Percentiles rank a stretch among this genome's conserved stretches.
phyloP scores from a whole-genome alignment of 495 filamentous ascomycete genomes.

The Aspergillus conjunctus region DNA sequence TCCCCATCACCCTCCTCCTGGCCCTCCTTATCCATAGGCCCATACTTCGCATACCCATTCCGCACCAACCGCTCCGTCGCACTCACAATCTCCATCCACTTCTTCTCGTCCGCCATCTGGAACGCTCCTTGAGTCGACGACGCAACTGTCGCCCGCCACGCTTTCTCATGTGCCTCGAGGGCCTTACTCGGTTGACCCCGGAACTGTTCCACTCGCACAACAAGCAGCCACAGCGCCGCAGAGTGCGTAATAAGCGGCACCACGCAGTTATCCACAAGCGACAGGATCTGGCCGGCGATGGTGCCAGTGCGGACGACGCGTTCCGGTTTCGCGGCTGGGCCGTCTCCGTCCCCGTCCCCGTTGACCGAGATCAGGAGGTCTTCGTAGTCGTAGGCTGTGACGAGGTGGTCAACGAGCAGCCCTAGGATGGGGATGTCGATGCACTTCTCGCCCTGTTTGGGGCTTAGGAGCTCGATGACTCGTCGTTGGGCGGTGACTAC shows the following conservation, averaged over 20 bases:
- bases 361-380: constrained; percentile 30
- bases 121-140: constrained; percentile 51
- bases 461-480: constrained; percentile 72
- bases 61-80: constrained; percentile 51
- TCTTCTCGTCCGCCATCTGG: constrained; percentile 52
- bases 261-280: constrained; percentile 69
- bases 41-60: constrained; percentile 53
- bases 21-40: constrained; percentile 42
- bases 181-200: constrained; percentile 66
- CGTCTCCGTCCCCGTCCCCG: constrained; percentile 10
- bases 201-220: constrained; percentile 71
- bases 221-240: constrained; percentile 71
- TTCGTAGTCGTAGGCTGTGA: constrained; percentile 49
- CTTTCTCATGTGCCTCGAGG: constrained; percentile 82
- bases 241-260: constrained; percentile 82
- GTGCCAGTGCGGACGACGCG: constrained; percentile 46
- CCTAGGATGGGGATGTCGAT: constrained; percentile 74
- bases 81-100: constrained; percentile 50
- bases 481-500: constrained; percentile 70
- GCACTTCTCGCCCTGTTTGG: constrained; percentile 69
- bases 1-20: constrained; percentile 32
- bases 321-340: constrained; percentile 19
- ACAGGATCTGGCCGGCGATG: constrained; percentile 59
- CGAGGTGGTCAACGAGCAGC: constrained; percentile 69
- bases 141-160: constrained; percentile 71